phyloP scores from a whole-genome alignment of 306 rosid species.

The Datisca glomerata region DNA sequence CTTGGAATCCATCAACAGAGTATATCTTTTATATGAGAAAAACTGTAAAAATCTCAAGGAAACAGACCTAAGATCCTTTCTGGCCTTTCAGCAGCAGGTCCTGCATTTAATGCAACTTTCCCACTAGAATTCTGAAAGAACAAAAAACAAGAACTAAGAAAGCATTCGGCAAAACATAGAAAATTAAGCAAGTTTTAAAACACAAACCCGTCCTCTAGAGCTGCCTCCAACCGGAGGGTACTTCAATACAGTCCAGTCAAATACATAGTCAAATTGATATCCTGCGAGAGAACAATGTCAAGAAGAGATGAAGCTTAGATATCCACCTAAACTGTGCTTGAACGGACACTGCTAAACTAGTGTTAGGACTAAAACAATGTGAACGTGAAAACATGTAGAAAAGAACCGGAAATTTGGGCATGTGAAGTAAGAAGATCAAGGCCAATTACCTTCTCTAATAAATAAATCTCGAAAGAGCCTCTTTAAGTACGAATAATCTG shows the following conservation, averaged over 20 bases:
- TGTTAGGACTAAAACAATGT: neutral
- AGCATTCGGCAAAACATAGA: conserved; percentile 14
- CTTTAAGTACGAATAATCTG: conserved; percentile 93
- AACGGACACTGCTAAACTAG: neutral
- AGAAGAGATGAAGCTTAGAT: neutral
- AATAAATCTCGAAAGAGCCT: conserved; percentile 92
- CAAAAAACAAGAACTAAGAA: conserved; percentile 17
- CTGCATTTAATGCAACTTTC: conserved; percentile 47
- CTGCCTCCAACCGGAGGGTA: conserved; percentile 47
- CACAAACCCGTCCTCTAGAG: conserved; percentile 55
- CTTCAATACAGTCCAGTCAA: conserved; percentile 70
- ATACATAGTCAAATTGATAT: conserved; percentile 45
- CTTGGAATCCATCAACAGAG: conserved; percentile 11
- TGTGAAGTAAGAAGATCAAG: neutral
- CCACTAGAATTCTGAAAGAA: conserved; percentile 58
- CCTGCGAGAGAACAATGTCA: conserved; percentile 6
- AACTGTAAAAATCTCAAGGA: too few species aligned
- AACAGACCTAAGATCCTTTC: conserved; percentile 63
- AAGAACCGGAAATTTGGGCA: too few species aligned
- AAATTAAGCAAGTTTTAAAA: conserved; percentile 3
- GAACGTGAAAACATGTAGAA: neutral
- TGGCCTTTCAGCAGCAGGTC: conserved; percentile 53
- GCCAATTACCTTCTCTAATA: conserved; percentile 70
- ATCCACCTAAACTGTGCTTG: neutral
- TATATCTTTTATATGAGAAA: too few species aligned